Base-by-base conservation (phyloP, 2,329 filamentous ascomycete species). In the Conoideocrella luteorostrata region DNA sequence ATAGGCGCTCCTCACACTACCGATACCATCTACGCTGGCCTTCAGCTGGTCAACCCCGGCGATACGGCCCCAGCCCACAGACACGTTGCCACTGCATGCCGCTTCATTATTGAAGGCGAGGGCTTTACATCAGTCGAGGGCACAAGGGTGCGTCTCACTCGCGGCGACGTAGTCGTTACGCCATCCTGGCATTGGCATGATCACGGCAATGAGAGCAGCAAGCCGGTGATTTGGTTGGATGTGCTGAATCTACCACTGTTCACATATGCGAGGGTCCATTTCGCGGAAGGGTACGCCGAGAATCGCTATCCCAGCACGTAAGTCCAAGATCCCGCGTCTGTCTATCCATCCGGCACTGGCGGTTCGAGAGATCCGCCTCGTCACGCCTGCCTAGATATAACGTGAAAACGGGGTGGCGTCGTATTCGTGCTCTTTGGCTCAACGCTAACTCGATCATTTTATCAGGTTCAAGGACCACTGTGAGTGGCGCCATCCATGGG, bases 101-200 rank as follows among this genome's bases (percentile, higher is more conserved):
- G 76, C 5, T 79, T 78, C 58, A 75, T 80, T 47, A 75, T 80
- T 18, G 74, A 78, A 43, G 75, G 75, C 2, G 58, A 67, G 11
- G 75, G 76, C 1, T 80, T 78, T 52, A 80, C 77, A 0, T 74
- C 76, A 1, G 72, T 80, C 0, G 72, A 77, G 39, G 75, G 77
- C 5, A 59, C 65, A 33, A 69, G 73, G 43, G 72, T 80, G 49
- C 58, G 62, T 2, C 72, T 80, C 55, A 53, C 64, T 17, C 63
- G 68, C 2, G 75, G 75, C 7, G 76, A 80, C 48, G 71, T 80
- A 2, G 73, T 80, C 12, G 57, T 79, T 1, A 80, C 77, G 0
- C 77, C 75, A 0, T 71, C 67, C 0, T 80, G 76, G 76, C 71
- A 77, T 52, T 80, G 72, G 67, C 76, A 78, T 47, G 77, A 80